A percentile compares a stretch with the other conserved stretches of the same genome.
These are phyloP conservation scores for Lentinula boryana DNA, from an alignment of 768 basidiomycete species.

Conservation along the genomic window DNA sequence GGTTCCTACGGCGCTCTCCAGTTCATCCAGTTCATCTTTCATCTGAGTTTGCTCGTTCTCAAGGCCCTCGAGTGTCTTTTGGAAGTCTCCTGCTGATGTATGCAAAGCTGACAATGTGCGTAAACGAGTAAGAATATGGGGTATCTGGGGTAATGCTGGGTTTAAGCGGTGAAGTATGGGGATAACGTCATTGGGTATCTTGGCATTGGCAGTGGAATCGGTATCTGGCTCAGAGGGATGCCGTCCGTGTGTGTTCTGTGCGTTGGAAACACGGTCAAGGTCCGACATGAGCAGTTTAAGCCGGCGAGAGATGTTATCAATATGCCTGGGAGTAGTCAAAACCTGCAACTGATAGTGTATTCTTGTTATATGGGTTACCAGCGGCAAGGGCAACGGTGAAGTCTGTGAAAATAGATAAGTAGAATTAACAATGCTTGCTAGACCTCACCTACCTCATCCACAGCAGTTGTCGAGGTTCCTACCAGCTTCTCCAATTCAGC, in stretches of 20 bases:
- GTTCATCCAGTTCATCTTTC: conserved; percentile 57
- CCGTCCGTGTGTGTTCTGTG: conserved; percentile 40
- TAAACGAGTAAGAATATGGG: conserved; percentile 85
- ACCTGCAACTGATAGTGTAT: conserved; percentile 83
- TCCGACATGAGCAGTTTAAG: conserved; percentile 91
- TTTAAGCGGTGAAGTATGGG: conserved; percentile 66
- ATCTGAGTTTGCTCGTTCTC: conserved; percentile 70
- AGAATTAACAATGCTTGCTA: background rate
- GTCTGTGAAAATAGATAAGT: conserved; percentile 23
- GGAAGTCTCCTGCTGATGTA: conserved; percentile 73
- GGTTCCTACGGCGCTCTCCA: conserved; percentile 59
- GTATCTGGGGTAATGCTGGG: conserved; percentile 74
- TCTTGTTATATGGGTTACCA: conserved; percentile 76
- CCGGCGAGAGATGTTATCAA: conserved; percentile 91
- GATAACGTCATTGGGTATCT: conserved; percentile 53
- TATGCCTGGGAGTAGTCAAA: conserved; percentile 91
- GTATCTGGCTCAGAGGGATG: conserved; percentile 32
- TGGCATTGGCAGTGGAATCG: conserved; percentile 20
- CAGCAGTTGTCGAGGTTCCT: conserved; percentile 69
- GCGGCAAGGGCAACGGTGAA: conserved; percentile 68
- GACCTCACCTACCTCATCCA: conserved; percentile 67
- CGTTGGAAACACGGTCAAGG: conserved; percentile 72
- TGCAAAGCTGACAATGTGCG: conserved; percentile 82
- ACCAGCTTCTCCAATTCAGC: conserved; percentile 78
- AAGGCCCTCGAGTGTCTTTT: conserved; percentile 54